Evolutionary conservation across 2,329 filamentous ascomycete genomes (phyloP), one percentile per base, ranked within the genome.

Genomic region (Ascochyta rabiei): DNA sequence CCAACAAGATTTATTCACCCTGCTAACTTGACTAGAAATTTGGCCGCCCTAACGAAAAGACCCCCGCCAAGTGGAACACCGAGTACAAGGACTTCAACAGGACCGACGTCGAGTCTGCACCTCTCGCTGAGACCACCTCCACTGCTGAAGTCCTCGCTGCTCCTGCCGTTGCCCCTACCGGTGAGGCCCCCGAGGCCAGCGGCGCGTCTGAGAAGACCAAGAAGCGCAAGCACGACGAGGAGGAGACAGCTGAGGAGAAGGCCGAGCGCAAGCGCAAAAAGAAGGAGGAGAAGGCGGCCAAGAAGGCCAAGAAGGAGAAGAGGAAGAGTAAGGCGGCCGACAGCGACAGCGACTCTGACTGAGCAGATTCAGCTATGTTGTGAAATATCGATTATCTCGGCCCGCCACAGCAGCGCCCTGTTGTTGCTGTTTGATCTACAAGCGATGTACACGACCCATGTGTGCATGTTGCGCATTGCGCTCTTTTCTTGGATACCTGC

Each of bases 11-110:
- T 16, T 15, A 28, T 10, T 24, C 48, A 12, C 18, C 34, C 34
- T 53, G 51, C 75, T 82, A 73, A 82, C 43, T 31, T 37, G 12
- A 28, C 10, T 56, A 85, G 82, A 99, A 99, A 88, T 98, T 87
- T 69, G 95, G 95, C 65, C 89, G 93, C 55, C 79, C 90, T 68
- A 99, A 98, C 77, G 93, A 97, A 76, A 86, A 88, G 62, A 99
- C 95, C 5, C 95, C 95, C 23, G 87, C 92, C 68, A 91, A 95
- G 79, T 99, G 95, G 95, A 92, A 90, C 67, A 80, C 85, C 33
- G 89, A 90, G 64, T 99, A 99, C 84, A 93, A 92, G 79, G 95
- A 98, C 81, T 96, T 69, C 55, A 70, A 64, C 57, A 66, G 66
- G 41, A 61, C 57, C 9, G 59, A 65, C 31, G 63, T 67, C 23